A percentile compares a stretch with the other conserved stretches of the same genome.
These are phyloP conservation scores for Heterobasidion parviporum DNA, from an alignment of 1,284 basidiomycete genomes.

Conservation along the genomic window DNA sequence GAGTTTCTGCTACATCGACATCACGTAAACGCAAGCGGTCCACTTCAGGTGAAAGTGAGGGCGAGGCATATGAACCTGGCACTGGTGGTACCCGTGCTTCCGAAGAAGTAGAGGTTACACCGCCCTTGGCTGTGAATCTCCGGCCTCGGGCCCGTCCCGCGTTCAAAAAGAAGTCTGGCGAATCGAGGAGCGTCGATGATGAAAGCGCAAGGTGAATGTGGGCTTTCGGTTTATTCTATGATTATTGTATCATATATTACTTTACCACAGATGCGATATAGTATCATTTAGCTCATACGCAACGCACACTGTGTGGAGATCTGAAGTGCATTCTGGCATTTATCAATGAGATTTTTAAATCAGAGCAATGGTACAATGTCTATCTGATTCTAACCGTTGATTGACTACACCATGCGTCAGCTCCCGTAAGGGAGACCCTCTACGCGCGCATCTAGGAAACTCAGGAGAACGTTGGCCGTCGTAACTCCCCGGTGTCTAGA, in stretches of 20 bases:
- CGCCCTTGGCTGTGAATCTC: conserved; percentile 19
- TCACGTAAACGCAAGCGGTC: conserved; percentile 11
- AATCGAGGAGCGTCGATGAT: neutral
- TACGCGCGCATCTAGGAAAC: too few relatives aligned
- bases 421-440: too few relatives aligned
- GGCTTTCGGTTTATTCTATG: neutral
- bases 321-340: too few relatives aligned
- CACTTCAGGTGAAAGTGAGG: conserved; percentile 9
- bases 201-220: neutral
- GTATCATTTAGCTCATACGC: too few relatives aligned
- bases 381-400: too few relatives aligned
- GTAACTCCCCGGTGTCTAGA: too few relatives aligned
- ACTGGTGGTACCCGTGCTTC: conserved; percentile 2
- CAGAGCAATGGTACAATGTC: too few relatives aligned
- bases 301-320: too few relatives aligned
- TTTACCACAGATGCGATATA: too few relatives aligned
- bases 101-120: conserved; percentile 6
- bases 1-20: conserved; percentile 10
- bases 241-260: neutral
- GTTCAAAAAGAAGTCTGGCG: conserved; percentile 9
- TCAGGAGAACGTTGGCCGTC: too few relatives aligned
- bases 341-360: too few relatives aligned
- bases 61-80: conserved; percentile 18
- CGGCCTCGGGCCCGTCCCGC: conserved; percentile 29
- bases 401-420: too few relatives aligned